A percentile compares a stretch with the other conserved stretches of the same genome.
Evolutionary conservation across 148 eudicot genomes (phyloP).

Genomic region (Rhododendron kiyosumense): DNA sequence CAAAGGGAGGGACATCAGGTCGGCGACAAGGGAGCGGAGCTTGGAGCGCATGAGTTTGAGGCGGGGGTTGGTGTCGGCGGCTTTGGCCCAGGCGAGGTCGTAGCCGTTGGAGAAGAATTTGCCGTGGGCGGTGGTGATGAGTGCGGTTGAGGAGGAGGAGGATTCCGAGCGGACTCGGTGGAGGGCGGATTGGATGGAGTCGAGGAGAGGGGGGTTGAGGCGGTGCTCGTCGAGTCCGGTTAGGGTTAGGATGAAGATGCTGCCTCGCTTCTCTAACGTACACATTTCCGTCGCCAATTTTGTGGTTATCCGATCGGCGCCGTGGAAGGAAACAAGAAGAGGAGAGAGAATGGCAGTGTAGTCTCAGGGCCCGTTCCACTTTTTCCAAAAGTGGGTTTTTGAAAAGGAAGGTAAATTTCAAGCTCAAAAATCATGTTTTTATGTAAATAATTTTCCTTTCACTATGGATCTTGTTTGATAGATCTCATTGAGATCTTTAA

Average conservation of each 20-base stretch:
- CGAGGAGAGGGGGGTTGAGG: slow-evolving; percentile 36
- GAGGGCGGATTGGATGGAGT: slow-evolving; percentile 36
- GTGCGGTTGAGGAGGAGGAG: slow-evolving; percentile 25
- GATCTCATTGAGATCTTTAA: too few relatives aligned
- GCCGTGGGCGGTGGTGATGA: slow-evolving; percentile 52
- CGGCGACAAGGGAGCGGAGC: slow-evolving; percentile 32
- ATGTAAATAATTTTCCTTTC: too few relatives aligned
- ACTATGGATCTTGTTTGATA: too few relatives aligned
- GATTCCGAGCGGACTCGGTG: slow-evolving; percentile 26
- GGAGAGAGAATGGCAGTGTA: not conserved
- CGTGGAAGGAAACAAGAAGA: not conserved
- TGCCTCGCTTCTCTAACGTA: slow-evolving; percentile 44
- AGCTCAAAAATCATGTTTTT: too few relatives aligned
- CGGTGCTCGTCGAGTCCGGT: slow-evolving; percentile 47
- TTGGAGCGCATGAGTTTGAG: slow-evolving; percentile 23
- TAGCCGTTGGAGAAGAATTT: slow-evolving; percentile 71
- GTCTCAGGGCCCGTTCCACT: too few relatives aligned
- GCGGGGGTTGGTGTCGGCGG: slow-evolving; percentile 14
- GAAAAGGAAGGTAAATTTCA: too few relatives aligned
- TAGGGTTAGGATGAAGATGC: slow-evolving; percentile 40
- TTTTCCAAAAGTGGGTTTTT: too few relatives aligned
- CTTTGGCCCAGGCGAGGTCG: slow-evolving; percentile 31
- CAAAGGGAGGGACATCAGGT: slow-evolving; percentile 43
- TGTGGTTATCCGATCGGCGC: too few relatives aligned
- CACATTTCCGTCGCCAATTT: slow-evolving; percentile 21